A percentile compares a stretch with the other conserved stretches of the same genome.
phyloP scores from a whole-genome alignment of 1,284 basidiomycete genomes.

The Apiotrichum gamsii region DNA sequence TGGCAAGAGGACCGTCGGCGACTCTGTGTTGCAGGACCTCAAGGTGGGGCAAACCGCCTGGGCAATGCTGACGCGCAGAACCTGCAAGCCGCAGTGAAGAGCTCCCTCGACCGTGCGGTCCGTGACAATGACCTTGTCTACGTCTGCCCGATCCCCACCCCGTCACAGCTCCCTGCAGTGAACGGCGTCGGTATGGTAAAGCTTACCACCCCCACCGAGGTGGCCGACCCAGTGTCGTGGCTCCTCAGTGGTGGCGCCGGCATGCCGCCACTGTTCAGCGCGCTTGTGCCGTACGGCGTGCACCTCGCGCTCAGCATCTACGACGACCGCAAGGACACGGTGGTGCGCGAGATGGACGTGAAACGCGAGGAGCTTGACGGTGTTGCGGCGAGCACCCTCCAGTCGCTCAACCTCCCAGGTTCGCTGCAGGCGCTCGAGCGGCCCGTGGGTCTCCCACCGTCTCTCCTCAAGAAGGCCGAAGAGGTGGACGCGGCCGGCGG shows the following conservation, averaged over 20 bases:
- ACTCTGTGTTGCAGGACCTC: slow-evolving; percentile 64
- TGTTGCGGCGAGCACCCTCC: slow-evolving; percentile 59
- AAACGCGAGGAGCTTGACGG: slow-evolving; percentile 63
- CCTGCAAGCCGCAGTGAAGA: slow-evolving; percentile 59
- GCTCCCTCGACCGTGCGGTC: slow-evolving; percentile 59
- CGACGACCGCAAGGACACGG: slow-evolving; percentile 69
- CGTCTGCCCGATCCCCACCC: slow-evolving; percentile 74
- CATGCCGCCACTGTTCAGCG: slow-evolving; percentile 62
- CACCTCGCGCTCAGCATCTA: slow-evolving; percentile 81
- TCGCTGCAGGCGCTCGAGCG: slow-evolving; percentile 81
- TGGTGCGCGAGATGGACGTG: slow-evolving; percentile 62
- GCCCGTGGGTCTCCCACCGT: slow-evolving; percentile 80
- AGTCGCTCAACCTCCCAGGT: slow-evolving; percentile 71
- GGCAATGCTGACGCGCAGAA: slow-evolving; percentile 54
- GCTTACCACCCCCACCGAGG: slow-evolving; percentile 56
- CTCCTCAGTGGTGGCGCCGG: slow-evolving; percentile 50
- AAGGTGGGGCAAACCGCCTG: no score
- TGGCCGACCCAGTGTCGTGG: slow-evolving; percentile 56
- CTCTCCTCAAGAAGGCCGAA: slow-evolving; percentile 76
- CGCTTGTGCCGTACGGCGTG: slow-evolving; percentile 80
- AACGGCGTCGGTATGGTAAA: slow-evolving; percentile 65
- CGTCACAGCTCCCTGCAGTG: slow-evolving; percentile 63
- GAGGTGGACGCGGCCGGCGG: slow-evolving; percentile 77
- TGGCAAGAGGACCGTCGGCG: slow-evolving; percentile 60
- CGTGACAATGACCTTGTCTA: slow-evolving; percentile 97